Conservation (phyloP, 208 protist genomes). For the Trypanosoma avium region DNA sequence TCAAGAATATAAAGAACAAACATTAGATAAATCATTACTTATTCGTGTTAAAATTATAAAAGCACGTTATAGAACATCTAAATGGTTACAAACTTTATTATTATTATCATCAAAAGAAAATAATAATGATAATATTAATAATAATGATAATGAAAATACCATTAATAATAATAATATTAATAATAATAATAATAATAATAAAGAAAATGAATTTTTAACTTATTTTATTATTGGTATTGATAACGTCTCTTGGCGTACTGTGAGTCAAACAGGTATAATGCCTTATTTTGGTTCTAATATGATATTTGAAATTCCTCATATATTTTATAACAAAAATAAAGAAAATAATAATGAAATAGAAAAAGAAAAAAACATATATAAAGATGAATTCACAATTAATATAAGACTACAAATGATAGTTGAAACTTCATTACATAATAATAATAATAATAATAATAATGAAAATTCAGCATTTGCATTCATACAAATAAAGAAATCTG, state of each 20-base stretch:
- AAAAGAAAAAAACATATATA: neutral
- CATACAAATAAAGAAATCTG: constrained; percentile 4
- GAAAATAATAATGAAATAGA: too few species aligned
- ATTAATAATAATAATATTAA: too few species aligned
- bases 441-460: too few species aligned
- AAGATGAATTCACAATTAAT: too few species aligned
- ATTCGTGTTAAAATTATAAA: neutral
- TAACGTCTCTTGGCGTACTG: constrained; percentile 18
- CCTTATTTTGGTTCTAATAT: constrained; percentile 22
- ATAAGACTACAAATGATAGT: constrained; percentile 21
- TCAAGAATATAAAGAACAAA: neutral
- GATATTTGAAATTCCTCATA: constrained; percentile 9
- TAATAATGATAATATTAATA: too few species aligned
- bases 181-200: too few species aligned
- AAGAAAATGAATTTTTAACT: neutral
- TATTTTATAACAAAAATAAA: too few species aligned
- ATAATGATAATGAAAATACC: neutral
- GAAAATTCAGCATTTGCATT: constrained; percentile 11
- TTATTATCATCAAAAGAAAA: too few species aligned
- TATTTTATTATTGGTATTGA: constrained; percentile 25
- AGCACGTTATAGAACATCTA: neutral
- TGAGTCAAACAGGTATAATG: neutral
- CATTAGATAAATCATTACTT: neutral
- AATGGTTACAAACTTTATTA: neutral
- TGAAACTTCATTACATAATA: neutral